Evolutionary conservation across 1,284 basidiomycete genomes (phyloP), one percentile per base, ranked within the genome.

Genomic region (Sporisorium reilianum): DNA sequence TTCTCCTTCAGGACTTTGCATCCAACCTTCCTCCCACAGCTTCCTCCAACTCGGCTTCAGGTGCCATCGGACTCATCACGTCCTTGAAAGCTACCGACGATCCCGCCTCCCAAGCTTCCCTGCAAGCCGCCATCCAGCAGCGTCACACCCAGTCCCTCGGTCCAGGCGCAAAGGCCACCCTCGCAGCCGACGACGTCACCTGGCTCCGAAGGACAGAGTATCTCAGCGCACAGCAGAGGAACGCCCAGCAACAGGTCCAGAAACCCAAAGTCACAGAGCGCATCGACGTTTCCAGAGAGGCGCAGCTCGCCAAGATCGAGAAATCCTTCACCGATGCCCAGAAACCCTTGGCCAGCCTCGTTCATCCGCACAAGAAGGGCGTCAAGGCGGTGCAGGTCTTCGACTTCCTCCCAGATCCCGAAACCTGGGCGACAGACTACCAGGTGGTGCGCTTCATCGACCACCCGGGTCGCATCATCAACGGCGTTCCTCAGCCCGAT

Each of bases 191-290:
- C 53, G 75, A 80, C 23, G 79, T 83, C 55, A 80, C 80, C 12
- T 84, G 83, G 83, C 75, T 84, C 6, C 66, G 82, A 12, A 65
- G 81, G 18, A 84, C 83, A 10, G 82, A 84, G 45, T 84, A 84
- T 42, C 76, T 84, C 36, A 75, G 77, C 30, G 77, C 78, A 6
- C 80, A 83, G 45, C 76, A 78, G 45, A 79, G 72, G 40, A 64
- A 64, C 25, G 64, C 63, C 30, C 78, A 79, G 63, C 64, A 76
- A 22, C 55, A 62, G 20, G 64, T 73, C 10, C 67, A 68, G 7
- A 75, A 76, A 56, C 65, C 71, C 42, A 62, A 69, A 41, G 56
- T 65, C 22, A 51, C 62, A 46, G 67, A 77, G 44, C 51, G 50
- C 38, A 66, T 81, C 57, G 80, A 84, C 49, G 65, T 76, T 7